Percentiles rank a stretch among this genome's conserved stretches.
Conservation (phyloP, 306 rosid species). For the Luffa aegyptiaca region DNA sequence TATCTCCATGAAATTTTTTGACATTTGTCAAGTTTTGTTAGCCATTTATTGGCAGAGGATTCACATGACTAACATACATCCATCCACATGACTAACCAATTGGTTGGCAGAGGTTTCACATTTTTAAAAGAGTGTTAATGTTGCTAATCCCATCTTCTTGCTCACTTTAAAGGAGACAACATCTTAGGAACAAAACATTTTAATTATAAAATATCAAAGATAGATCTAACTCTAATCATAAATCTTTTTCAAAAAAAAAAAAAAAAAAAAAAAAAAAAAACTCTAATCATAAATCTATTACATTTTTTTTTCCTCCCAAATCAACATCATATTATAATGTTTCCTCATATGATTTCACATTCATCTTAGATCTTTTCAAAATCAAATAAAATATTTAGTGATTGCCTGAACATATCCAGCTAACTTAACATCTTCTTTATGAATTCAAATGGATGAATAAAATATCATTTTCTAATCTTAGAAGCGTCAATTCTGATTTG, state of each 20-base stretch:
- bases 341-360: neutral
- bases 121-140: neutral
- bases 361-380: neutral
- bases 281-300: neutral
- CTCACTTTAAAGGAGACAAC: neutral
- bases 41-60: no score
- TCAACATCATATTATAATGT: neutral
- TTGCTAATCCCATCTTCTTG: neutral
- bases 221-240: neutral
- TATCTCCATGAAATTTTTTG: no score
- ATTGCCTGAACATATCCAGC: no score
- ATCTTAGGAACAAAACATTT: neutral
- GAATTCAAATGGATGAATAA: neutral
- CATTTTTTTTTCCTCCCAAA: no score
- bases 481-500: no score
- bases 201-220: neutral
- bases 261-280: no score
- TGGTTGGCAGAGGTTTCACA: neutral
- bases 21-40: no score
- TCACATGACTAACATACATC: no score
- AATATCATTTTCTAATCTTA: no score
- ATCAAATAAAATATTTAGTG: no score
- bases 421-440: neutral
- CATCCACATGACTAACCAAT: no score
- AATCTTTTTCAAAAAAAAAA: no score